phyloP scores from a whole-genome alignment of 2,329 filamentous ascomycete species.

The Beauveria scarabaeidicola region DNA sequence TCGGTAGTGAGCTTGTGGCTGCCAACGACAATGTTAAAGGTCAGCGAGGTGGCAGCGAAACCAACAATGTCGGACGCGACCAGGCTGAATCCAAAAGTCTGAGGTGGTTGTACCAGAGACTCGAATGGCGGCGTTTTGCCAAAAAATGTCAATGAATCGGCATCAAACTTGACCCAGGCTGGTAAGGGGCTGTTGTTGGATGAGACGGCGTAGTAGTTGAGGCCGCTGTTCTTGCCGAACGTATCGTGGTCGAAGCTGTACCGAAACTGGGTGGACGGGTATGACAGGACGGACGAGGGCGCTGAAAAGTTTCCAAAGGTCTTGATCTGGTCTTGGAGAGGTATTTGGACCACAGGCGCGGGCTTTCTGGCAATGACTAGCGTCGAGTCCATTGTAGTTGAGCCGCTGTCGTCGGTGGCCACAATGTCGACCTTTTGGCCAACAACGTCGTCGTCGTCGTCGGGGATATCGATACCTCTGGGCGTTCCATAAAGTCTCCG shows the following conservation, averaged over 20 bases:
- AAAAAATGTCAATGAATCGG: conserved; percentile 53
- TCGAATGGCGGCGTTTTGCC: conserved; percentile 61
- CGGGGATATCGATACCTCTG: conserved; percentile 36
- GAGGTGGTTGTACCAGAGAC: conserved; percentile 56
- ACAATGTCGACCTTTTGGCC: conserved; percentile 56
- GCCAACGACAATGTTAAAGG: conserved; percentile 65
- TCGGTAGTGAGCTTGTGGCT: conserved; percentile 60
- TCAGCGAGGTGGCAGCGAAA: conserved; percentile 57
- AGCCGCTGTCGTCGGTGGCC: conserved; percentile 59
- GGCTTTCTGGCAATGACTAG: conserved; percentile 57
- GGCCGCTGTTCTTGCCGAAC: conserved; percentile 49
- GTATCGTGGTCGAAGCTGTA: conserved; percentile 49
- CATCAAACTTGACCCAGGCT: conserved; percentile 74
- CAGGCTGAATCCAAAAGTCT: conserved; percentile 62
- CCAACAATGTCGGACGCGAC: conserved; percentile 74
- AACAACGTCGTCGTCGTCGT: conserved; percentile 46
- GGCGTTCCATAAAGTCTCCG: conserved; percentile 67
- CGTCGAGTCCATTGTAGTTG: conserved; percentile 55
- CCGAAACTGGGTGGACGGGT: conserved; percentile 43
- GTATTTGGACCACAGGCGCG: conserved; percentile 45
- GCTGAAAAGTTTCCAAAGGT: conserved; percentile 51
- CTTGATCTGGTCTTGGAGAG: conserved; percentile 49
- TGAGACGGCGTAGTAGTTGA: conserved; percentile 71
- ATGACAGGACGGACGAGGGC: conserved; percentile 49
- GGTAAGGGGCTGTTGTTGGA: conserved; percentile 73